These are phyloP conservation scores for Haemoproteus tartakovskyi DNA, from an alignment of 169 alveolate species.

Conservation along the genomic window DNA sequence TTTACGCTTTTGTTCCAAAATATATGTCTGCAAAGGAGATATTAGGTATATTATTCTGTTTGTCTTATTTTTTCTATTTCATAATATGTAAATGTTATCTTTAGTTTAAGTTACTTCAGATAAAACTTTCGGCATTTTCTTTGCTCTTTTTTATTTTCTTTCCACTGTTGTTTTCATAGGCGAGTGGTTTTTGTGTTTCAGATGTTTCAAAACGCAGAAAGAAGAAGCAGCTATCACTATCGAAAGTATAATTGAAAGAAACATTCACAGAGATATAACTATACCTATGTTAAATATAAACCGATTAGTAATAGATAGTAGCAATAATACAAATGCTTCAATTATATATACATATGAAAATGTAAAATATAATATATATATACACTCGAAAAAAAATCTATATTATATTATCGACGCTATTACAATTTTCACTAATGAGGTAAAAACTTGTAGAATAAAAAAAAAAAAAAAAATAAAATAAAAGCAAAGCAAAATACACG, in stretches of 20 bases:
- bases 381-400: constrained; percentile 38
- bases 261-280: constrained; percentile 62
- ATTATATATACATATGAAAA: constrained; percentile 51
- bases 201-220: constrained; percentile 36
- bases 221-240: constrained; percentile 43
- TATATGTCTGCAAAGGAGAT: constrained; percentile 61
- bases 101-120: too few species aligned
- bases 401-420: constrained; percentile 62
- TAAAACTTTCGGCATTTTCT: too few species aligned
- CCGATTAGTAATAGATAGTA: constrained; percentile 48
- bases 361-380: constrained; percentile 35
- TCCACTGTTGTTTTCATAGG: neutral
- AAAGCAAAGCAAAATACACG: neutral
- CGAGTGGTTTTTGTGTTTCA: constrained; percentile 61
- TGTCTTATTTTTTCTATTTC: neutral
- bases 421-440: constrained; percentile 65
- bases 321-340: constrained; percentile 44
- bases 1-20: constrained; percentile 57
- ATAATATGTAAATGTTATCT: too few species aligned
- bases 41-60: constrained; percentile 19
- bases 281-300: constrained; percentile 46
- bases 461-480: too few species aligned
- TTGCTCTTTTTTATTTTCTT: neutral
- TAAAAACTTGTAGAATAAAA: neutral
- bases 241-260: constrained; percentile 61